Conservation (phyloP, 139 green algal species). For the Volvox africanus region DNA sequence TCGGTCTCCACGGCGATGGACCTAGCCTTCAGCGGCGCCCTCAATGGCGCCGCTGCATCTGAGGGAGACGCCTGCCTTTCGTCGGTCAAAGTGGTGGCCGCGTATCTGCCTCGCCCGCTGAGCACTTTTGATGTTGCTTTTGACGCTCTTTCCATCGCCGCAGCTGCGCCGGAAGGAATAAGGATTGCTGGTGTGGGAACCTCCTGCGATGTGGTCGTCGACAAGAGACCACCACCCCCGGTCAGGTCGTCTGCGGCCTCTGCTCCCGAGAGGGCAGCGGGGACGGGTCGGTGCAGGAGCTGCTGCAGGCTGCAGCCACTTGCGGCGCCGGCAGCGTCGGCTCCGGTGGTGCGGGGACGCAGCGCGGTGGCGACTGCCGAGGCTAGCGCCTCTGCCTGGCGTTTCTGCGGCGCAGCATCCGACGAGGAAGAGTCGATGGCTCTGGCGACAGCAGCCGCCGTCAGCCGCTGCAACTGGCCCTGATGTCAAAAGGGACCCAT, state of each 20-base stretch:
- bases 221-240: not conserved
- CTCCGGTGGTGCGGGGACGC: not conserved
- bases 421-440: not conserved
- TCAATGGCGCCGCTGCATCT: not conserved
- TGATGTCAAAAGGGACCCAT: not conserved
- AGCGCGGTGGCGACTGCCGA: not conserved
- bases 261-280: not conserved
- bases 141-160: not conserved
- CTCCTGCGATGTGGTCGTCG: not conserved
- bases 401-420: not conserved
- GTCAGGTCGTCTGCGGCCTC: not conserved
- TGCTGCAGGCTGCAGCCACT: constrained; percentile 5
- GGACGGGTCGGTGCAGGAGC: not conserved
- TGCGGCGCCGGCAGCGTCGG: not conserved
- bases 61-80: not conserved
- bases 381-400: not conserved
- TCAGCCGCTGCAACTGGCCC: constrained; percentile 24
- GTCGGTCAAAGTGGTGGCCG: not conserved
- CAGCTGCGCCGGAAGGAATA: not conserved
- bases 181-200: not conserved
- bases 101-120: not conserved
- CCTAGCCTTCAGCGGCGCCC: not conserved
- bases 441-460: not conserved
- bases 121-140: too few species aligned
- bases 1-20: constrained; percentile 10